Evolutionary conservation across 805 yeast species (phyloP), one percentile per base, ranked within the genome.

Genomic region (Ogataea methanolica): DNA sequence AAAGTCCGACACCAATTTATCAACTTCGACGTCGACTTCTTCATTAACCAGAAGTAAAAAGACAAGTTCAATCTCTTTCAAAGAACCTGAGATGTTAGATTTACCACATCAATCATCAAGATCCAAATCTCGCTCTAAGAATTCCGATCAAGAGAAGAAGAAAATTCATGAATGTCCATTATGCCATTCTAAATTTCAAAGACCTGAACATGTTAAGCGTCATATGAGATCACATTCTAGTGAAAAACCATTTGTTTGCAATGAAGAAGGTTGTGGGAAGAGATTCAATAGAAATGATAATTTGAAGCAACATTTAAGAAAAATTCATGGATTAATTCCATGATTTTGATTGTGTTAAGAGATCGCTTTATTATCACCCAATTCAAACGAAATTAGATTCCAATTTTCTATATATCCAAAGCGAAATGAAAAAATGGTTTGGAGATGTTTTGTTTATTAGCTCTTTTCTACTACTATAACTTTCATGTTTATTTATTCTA

Each of bases 161-260:
- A 83, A 82, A 62, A 71, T 72, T 43, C 87, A 83, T 62, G 73
- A 72, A 53, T 83, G 89, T 65, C 86, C 86, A 1, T 61, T 81
- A 38, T 82, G 88, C 59, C 79, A 76, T 42, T 73, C 80, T 36
- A 65, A 76, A 43, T 82, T 82, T 69, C 88, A 82, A 60, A 65
- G 86, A 53, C 85, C 89, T 2, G 89, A 83, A 57, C 89, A 83
- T 62, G 89, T 83, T 29, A 83, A 79, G 60, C 62, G 88, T 51
- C 82, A 79, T 57, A 70, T 79, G 75, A 73, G 80, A 58, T 71
- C 78, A 39, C 84, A 79, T 61, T 74, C 80, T 5, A 67, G 76
- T 11, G 83, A 79, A 52, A 79, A 78, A 56, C 84, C 84, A 7
- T 79, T 70, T 54, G 73, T 69, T 48, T 79, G 84, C 59, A 74